These are phyloP conservation scores for Orbilia brochopaga DNA, from an alignment of 2,329 filamentous ascomycete species.

Conservation along the genomic window DNA sequence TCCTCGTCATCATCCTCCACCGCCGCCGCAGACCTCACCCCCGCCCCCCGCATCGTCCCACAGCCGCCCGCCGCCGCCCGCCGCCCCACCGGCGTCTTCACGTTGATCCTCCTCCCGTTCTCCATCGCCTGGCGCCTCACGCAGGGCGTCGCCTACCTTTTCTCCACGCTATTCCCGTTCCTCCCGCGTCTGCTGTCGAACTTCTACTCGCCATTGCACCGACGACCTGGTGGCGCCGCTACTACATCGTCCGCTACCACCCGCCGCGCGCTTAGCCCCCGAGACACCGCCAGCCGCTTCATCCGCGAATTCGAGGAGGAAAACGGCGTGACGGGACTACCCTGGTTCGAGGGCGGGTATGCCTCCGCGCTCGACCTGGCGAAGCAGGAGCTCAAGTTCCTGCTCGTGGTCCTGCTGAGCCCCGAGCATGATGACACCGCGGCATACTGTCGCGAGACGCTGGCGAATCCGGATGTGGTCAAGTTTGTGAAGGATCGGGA, in stretches of 20 bases:
- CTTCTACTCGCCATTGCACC: constrained; percentile 55
- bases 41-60: constrained; percentile 84
- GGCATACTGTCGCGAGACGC: constrained; percentile 78
- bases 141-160: constrained; percentile 72
- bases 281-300: constrained; percentile 86
- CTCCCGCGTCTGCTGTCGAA: constrained; percentile 69
- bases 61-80: constrained; percentile 71
- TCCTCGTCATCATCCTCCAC: constrained; percentile 56
- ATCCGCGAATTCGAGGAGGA: constrained; percentile 94
- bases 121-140: constrained; percentile 76
- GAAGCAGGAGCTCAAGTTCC: constrained; percentile 87
- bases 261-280: constrained; percentile 77
- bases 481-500: constrained; percentile 80
- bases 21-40: constrained; percentile 62
- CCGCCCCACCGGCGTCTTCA: constrained; percentile 75
- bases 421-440: constrained; percentile 93
- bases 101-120: constrained; percentile 80
- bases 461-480: constrained; percentile 76
- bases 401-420: constrained; percentile 85
- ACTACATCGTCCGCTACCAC: constrained; percentile 58
- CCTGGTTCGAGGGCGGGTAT: constrained; percentile 86
- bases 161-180: constrained; percentile 76
- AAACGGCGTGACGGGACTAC: constrained; percentile 73
- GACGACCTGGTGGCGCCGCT: constrained; percentile 21
- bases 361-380: constrained; percentile 88